A percentile compares a stretch with the other conserved stretches of the same genome.
Conservation (phyloP, 176 grass and related monocot species). For the Aegilops longissima region DNA sequence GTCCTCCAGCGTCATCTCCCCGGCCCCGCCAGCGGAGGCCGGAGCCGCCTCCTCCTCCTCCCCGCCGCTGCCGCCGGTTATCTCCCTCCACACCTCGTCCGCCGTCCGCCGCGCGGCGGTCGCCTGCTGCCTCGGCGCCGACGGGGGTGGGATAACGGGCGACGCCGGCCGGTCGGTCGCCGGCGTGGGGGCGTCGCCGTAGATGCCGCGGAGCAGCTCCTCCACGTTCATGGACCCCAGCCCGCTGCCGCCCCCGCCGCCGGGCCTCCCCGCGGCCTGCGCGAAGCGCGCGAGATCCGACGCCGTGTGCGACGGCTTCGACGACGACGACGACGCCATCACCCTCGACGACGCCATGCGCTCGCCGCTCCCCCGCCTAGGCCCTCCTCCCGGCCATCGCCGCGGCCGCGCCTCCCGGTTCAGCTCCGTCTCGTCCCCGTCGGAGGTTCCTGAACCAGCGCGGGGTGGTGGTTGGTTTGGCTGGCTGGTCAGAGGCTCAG, state of each 20-base stretch:
- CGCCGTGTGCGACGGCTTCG: slow-evolving; percentile 55
- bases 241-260: slow-evolving; percentile 14
- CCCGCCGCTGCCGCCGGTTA: slow-evolving; percentile 25
- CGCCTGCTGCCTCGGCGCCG: slow-evolving; percentile 4
- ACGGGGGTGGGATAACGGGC: background rate
- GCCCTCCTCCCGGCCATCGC: slow-evolving; percentile 27
- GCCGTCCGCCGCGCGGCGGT: slow-evolving; percentile 43
- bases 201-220: slow-evolving; percentile 69
- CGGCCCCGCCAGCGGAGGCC: slow-evolving; percentile 11
- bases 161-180: slow-evolving; percentile 14
- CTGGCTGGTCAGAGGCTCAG: slow-evolving; percentile 12
- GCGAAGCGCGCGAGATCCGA: slow-evolving; percentile 74
- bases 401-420: background rate
- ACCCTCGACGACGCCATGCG: slow-evolving; percentile 73
- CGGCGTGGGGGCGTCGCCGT: slow-evolving; percentile 41
- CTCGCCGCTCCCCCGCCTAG: background rate
- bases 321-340: slow-evolving; percentile 60
- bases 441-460: background rate
- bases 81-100: slow-evolving; percentile 89
- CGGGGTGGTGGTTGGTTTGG: background rate
- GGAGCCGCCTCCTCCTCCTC: background rate
- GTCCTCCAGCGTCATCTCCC: slow-evolving; percentile 91
- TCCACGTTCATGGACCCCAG: slow-evolving; percentile 94
- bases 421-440: background rate
- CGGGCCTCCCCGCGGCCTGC: slow-evolving; percentile 31